Evolutionary conservation across 768 basidiomycete genomes (phyloP).

Genomic region (Termitomyces sp.): DNA sequence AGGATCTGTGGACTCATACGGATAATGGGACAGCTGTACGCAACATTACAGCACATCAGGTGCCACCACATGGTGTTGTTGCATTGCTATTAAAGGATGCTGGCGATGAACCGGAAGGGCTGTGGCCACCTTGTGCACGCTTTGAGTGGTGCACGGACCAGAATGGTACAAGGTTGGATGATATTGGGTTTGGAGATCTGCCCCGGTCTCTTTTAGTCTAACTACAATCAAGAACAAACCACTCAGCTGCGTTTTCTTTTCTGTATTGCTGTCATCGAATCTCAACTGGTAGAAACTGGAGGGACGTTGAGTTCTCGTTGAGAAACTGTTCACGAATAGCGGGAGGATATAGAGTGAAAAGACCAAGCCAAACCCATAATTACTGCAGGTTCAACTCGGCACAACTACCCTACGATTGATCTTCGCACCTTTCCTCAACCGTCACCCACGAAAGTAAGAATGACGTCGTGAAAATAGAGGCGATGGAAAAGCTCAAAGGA

Average conservation of each 20-base stretch:
- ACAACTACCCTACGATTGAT: neutral
- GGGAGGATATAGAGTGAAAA: neutral
- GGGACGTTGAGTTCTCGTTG: too few relatives aligned
- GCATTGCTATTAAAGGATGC: conserved; percentile 64
- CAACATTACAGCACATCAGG: conserved; percentile 48
- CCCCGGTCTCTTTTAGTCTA: neutral
- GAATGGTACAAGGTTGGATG: conserved; percentile 44
- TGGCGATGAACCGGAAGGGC: conserved; percentile 61
- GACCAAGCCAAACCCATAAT: neutral
- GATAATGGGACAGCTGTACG: conserved; percentile 65
- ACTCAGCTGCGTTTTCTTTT: neutral
- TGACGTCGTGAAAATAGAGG: neutral
- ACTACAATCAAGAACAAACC: neutral
- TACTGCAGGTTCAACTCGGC: neutral
- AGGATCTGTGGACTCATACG: conserved; percentile 79
- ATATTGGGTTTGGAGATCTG: conserved; percentile 9
- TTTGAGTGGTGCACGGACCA: conserved; percentile 57
- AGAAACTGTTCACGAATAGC: too few relatives aligned
- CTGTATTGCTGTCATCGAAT: neutral
- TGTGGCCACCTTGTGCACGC: conserved; percentile 56
- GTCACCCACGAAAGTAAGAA: too few relatives aligned
- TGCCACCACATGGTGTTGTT: conserved; percentile 71
- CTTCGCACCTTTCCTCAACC: neutral
- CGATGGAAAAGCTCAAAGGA: neutral
- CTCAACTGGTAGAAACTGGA: neutral